Base-by-base conservation (phyloP, 108 stramenopile species). In the Pinguiococcus pyrenoidosus region DNA sequence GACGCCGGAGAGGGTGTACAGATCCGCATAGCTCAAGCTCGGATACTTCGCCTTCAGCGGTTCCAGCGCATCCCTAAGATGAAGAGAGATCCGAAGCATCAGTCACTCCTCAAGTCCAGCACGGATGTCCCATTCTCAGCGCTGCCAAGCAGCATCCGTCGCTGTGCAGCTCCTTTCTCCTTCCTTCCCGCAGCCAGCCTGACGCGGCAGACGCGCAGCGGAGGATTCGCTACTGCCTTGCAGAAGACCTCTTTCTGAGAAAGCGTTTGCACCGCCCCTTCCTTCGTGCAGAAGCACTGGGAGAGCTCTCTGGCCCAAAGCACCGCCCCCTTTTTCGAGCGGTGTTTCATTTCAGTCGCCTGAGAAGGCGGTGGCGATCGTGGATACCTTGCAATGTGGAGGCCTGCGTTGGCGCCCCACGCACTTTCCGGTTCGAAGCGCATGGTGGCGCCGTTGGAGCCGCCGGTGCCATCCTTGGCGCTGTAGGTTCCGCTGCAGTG, bases 401-500 rank as follows among this genome's bases (percentile, higher is more conserved):
- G 70, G 32, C 92, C 92, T n/a, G 85, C 83, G 51, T 96, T 96
- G 37, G 87, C 91, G 3, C 79, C 91, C 62, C 86, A 82, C 36
- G 68, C 62, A 62, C 72, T 69, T 63, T 97, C 96, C 13, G 88
- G 87, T 23, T 56, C 71, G 59, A 88, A 94, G 27, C 96, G 83
- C 68, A 97, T 97, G 35, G 78, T 62, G 8, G 84, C 91, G 24
- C 98, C 95, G 48, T 87, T 79, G 39, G 76, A 78, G 22, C 98
- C 98, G 2, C 44, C 93, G 71, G 27, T 75, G 66, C 34, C 52
- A 29, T 55, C 58, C 45, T 72, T 63, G 32, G 62, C 54, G 54
- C 78, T 75, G 53, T 59, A 85, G 51, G 85, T 62, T 21, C 61
- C 61, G 3, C 89, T 78, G 40, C 83, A 80, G 53, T 98, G 96